These are phyloP conservation scores for Talaromyces funiculosus DNA, from an alignment of 2,329 filamentous ascomycete genomes.

Conservation along the genomic window DNA sequence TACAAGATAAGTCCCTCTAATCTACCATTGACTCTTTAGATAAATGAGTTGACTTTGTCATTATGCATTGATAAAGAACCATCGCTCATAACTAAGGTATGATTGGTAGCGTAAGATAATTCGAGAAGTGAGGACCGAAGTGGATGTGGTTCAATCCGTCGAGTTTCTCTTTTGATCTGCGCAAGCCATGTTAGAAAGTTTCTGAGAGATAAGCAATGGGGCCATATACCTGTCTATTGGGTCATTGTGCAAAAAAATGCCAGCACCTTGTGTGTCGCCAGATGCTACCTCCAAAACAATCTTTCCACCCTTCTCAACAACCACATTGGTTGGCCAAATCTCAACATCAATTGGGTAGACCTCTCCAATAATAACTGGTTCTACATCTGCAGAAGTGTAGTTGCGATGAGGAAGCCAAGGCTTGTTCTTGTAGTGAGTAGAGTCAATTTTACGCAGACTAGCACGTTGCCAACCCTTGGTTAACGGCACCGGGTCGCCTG, in stretches of 20 bases:
- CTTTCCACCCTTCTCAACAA: slow-evolving; percentile 16
- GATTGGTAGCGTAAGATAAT: slow-evolving; percentile 47
- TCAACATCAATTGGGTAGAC: slow-evolving; percentile 45
- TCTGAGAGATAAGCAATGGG: not conserved
- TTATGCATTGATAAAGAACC: not conserved
- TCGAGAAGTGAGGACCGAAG: slow-evolving; percentile 41
- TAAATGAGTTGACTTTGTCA: not conserved
- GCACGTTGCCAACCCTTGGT: slow-evolving; percentile 52
- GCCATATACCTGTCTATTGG: slow-evolving; percentile 28
- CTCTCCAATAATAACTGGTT: slow-evolving; percentile 41
- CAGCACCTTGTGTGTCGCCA: slow-evolving; percentile 36
- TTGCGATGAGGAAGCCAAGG: slow-evolving; percentile 44
- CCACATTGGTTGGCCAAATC: slow-evolving; percentile 28
- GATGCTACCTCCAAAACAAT: slow-evolving; percentile 9
- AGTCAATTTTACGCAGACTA: slow-evolving; percentile 47
- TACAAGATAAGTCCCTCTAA: not conserved
- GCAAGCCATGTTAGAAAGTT: not conserved
- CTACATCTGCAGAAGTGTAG: slow-evolving; percentile 42
- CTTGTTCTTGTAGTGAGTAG: slow-evolving; percentile 39
- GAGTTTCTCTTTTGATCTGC: slow-evolving; percentile 40
- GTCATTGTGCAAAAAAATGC: slow-evolving; percentile 43
- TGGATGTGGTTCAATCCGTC: slow-evolving; percentile 46
- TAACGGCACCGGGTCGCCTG: slow-evolving; percentile 50
- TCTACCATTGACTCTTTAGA: not conserved
- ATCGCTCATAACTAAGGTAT: slow-evolving; percentile 30